These are phyloP conservation scores for Boletus insuetus DNA, from an alignment of 768 basidiomycete species.

Conservation along the genomic window DNA sequence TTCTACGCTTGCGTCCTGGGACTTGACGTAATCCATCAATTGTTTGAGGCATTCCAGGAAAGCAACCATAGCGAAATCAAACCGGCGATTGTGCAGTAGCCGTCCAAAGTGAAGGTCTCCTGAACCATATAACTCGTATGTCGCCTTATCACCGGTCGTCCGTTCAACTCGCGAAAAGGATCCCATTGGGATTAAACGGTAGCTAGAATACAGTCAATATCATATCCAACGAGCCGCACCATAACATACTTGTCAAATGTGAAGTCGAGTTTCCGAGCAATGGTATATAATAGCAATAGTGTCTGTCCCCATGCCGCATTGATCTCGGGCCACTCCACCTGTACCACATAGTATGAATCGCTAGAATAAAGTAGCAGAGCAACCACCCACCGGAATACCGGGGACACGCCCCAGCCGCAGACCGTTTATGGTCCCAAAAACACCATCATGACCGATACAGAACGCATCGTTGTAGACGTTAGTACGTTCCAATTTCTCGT, in stretches of 20 bases:
- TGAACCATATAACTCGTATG: constrained; percentile 92
- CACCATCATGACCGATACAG: constrained; percentile 91
- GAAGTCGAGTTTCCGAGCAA: constrained; percentile 89
- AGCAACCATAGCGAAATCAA: constrained; percentile 94
- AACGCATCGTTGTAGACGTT: constrained; percentile 97
- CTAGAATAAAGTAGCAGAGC: background rate
- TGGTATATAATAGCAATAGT: constrained; percentile 83
- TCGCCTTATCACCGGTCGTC: constrained; percentile 74
- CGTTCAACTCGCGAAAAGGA: constrained; percentile 92
- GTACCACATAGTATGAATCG: constrained; percentile 11
- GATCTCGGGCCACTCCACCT: constrained; percentile 99
- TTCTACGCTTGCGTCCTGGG: constrained; percentile 67
- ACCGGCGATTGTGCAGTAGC: constrained; percentile 89
- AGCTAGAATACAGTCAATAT: constrained; percentile 46
- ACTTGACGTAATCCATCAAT: constrained; percentile 80
- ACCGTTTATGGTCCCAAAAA: constrained; percentile 98
- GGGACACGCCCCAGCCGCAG: constrained; percentile 87
- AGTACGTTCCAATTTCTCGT: constrained; percentile 84
- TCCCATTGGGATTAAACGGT: constrained; percentile 89
- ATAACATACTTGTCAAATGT: constrained; percentile 74
- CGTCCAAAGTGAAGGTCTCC: constrained; percentile 89
- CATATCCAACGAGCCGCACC: background rate
- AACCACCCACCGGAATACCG: constrained; percentile 63
- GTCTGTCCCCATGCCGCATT: constrained; percentile 99
- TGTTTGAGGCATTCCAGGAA: constrained; percentile 95